Base-by-base conservation (phyloP, 805 yeast species). In the Starmera quercuum region DNA sequence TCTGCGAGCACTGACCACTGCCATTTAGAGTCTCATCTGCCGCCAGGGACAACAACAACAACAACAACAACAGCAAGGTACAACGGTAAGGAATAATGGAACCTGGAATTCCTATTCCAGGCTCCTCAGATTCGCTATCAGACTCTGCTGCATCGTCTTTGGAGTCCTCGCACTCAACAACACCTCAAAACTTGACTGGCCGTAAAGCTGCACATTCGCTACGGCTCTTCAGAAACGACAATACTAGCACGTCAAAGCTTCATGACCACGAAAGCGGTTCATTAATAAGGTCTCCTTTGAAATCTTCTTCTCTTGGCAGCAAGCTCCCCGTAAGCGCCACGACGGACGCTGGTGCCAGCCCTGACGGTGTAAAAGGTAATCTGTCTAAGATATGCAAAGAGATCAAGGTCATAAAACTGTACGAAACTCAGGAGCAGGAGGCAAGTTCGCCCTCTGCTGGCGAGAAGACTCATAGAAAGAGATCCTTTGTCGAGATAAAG, bases 141-240 rank as follows among this genome's bases (percentile, higher is more conserved):
- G 27, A 23, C 11, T 31, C 33, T 8, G 14, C 28, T 17, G 13
- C 33, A 5, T 31, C 33, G 5, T 31, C 33, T 23, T n/a, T 31
- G 17, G 33, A 31, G 11, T 31, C 33, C 3, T 17, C 31, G 15
- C 30, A 20, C 17, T 38, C 35, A 14, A 30, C 34, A 8, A 41
- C 44, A 14, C 44, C 43, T 4, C 36, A 31, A 46, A 31, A 38
- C 44, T 32, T 67, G 23, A 63, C 75, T 2, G 78, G 78, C 5
- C 57, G 79, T 38, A 73, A 73, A 45, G 79, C 79, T 0, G 79
- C 81, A 10, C 61, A 70, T 33, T 70, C 79, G 2, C 53, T 76
- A 17, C 56, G 80, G 29, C 53, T 77, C 11, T 77, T 77, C 46
- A 60, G 73, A 36, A 51, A 53, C 14, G 64, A 54, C 19, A 49